These are phyloP conservation scores for Botrytis sinoallii DNA, from an alignment of 2,329 filamentous ascomycete genomes.

Conservation along the genomic window DNA sequence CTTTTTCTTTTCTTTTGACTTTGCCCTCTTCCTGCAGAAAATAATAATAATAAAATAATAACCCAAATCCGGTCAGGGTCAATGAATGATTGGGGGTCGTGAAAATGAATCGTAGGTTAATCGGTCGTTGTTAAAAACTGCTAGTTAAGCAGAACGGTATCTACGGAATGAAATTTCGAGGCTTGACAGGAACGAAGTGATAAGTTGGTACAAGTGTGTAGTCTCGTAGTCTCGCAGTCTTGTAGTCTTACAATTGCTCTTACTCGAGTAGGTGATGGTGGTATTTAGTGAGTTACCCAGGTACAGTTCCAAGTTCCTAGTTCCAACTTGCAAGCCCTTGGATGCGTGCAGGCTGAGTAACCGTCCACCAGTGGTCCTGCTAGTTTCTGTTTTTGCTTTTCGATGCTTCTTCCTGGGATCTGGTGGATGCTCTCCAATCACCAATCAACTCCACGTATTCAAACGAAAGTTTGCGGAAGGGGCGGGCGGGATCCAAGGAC, in stretches of 20 bases:
- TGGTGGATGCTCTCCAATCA: not conserved
- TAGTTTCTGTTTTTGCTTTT: conserved; percentile 4
- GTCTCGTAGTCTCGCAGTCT: not conserved
- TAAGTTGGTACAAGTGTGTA: not conserved
- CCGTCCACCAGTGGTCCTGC: not conserved
- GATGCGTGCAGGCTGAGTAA: conserved; percentile 6
- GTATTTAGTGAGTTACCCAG: not conserved
- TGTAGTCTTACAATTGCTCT: not conserved
- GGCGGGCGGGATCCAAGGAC: not conserved
- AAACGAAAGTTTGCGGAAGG: not conserved
- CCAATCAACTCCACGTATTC: not conserved
- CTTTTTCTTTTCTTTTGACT: not conserved
- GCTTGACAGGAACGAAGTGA: not conserved
- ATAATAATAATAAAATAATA: not conserved
- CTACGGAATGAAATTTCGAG: not conserved
- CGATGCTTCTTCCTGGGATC: not conserved
- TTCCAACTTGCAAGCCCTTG: not conserved
- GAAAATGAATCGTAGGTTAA: not conserved
- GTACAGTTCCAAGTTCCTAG: not conserved
- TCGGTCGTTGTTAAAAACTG: not conserved
- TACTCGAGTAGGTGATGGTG: not conserved
- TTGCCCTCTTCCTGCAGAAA: conserved; percentile 4
- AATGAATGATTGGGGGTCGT: not conserved
- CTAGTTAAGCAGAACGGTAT: not conserved
- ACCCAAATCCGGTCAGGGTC: not conserved